These are phyloP conservation scores for Luvunga scandens DNA, from an alignment of 345 rosid genomes.

Conservation along the genomic window DNA sequence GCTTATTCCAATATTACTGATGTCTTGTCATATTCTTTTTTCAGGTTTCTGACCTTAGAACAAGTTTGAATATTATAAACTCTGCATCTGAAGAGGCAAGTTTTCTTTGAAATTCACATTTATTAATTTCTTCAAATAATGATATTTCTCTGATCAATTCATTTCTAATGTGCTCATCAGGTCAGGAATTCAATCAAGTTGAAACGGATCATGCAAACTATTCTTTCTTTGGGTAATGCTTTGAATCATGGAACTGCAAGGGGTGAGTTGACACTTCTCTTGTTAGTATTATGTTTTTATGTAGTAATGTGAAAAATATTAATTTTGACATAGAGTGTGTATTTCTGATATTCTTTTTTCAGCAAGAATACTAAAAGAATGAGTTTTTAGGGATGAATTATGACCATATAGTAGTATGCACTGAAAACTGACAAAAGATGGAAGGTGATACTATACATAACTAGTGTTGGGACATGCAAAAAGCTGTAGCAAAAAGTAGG, in stretches of 20 bases:
- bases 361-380: not conserved
- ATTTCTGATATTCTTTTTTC: not conserved
- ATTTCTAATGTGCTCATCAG: constrained; percentile 34
- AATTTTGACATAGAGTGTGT: not conserved
- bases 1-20: constrained; percentile 12
- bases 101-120: constrained; percentile 11
- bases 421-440: not conserved
- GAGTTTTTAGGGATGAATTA: not conserved
- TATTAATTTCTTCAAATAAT: constrained; percentile 14
- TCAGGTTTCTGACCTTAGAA: constrained; percentile 79
- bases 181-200: constrained; percentile 64
- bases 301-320: not conserved
- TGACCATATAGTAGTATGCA: not conserved
- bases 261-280: constrained; percentile 47
- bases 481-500: not conserved
- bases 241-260: constrained; percentile 91
- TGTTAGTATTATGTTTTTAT: not conserved
- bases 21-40: constrained; percentile 14
- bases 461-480: not conserved
- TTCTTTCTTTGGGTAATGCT: constrained; percentile 87
- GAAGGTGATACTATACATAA: not conserved
- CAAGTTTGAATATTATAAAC: constrained; percentile 53
- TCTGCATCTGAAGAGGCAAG: constrained; percentile 75
- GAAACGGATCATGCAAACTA: constrained; percentile 81
- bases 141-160: constrained; percentile 10